Base-by-base conservation (phyloP, 1,139 yeast genomes). In the Oligophagozyma castellii region DNA sequence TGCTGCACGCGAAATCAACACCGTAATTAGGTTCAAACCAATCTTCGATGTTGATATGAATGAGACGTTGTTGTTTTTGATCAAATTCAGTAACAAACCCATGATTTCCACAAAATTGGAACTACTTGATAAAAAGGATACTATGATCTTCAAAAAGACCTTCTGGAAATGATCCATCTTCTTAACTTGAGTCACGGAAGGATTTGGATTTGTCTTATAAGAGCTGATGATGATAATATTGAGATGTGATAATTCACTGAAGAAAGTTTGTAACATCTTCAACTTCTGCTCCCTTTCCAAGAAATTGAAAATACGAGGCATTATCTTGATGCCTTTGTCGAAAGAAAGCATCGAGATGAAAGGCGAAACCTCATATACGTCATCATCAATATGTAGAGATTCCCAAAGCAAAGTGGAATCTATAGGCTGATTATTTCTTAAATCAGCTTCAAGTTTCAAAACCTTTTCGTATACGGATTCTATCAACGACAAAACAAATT, bases 1-100 rank as follows among this genome's bases (percentile, higher is more conserved):
- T 55, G 89, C 96, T 14, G 95, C 93, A 46, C 95, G 73, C 4
- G 95, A 81, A 37, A 86, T 73, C 42, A 89, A 63, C 11, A 93
- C 83, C 0, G 96, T 89, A 35, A 86, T 68, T 36, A 86, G 63
- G 3, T 94, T 78, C 45, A 84, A 69, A 12, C 96, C 96, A 40
- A 81, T 69, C 55, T 80, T 81, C 28, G 95, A 81, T 4, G 89
- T 75, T 7, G 81, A 70, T 16, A 80, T 69, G 48, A 74, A 72
- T 11, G 86, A 69, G 18, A 80, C 73, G 40, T 74, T 67, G 47
- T 76, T 76, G 44, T 76, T 77, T 41, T 73, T 75, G 37, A 83
- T 70, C 44, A 84, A 59, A 34, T 76, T 73, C 27, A 77, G 74
- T 40, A 86, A 61, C 38, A 84, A 62, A n/a, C 84, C 83, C 49